Conservation (phyloP, 306 rosid genomes). For the Dalbergia oliveri region DNA sequence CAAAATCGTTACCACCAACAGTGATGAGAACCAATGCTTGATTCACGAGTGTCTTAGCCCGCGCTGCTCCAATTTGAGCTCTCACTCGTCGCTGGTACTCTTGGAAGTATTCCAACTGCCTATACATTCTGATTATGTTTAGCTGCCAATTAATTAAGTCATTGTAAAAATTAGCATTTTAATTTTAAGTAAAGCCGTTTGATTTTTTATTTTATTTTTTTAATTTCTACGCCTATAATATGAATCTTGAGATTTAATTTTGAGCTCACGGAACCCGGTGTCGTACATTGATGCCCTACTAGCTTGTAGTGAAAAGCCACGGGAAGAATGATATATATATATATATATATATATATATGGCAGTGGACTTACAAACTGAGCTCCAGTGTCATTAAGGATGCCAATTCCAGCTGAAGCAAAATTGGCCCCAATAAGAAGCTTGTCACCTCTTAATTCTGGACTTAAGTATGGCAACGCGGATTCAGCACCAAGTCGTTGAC, state of each 20-base stretch:
- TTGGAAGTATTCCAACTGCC: slow-evolving; percentile 65
- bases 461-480: slow-evolving; percentile 76
- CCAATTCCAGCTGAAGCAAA: slow-evolving; percentile 89
- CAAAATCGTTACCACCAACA: slow-evolving; percentile 79
- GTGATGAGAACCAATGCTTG: slow-evolving; percentile 68
- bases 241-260: neutral
- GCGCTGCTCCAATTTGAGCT: slow-evolving; percentile 48
- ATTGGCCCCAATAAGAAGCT: slow-evolving; percentile 74
- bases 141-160: slow-evolving; percentile 52
- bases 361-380: slow-evolving; percentile 68
- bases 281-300: neutral
- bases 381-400: slow-evolving; percentile 82
- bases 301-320: neutral
- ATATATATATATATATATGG: neutral
- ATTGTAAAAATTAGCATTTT: slow-evolving; percentile 8
- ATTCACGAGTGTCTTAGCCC: slow-evolving; percentile 53
- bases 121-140: slow-evolving; percentile 69
- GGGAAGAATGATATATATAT: neutral
- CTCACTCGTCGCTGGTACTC: slow-evolving; percentile 65
- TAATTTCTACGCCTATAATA: neutral
- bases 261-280: neutral
- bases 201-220: no score
- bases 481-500: slow-evolving; percentile 62
- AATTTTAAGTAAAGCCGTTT: neutral
- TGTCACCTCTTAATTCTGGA: slow-evolving; percentile 65